Percentiles rank a stretch among this genome's conserved stretches.
Conservation (phyloP, 2,329 filamentous ascomycete genomes). For the Pseudogymnoascus sp. region DNA sequence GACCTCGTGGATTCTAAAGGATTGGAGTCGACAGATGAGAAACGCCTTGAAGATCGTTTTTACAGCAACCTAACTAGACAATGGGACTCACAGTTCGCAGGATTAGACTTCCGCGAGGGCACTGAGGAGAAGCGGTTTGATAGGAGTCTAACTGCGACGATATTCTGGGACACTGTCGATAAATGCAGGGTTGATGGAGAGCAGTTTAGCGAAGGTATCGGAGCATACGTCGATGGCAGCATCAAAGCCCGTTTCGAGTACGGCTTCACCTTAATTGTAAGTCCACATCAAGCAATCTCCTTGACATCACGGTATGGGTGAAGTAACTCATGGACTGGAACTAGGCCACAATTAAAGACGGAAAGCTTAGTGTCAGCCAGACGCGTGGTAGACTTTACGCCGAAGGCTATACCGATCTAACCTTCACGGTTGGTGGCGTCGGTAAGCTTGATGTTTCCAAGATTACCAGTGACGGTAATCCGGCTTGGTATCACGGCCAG, state of each 20-base stretch:
- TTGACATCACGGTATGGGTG: background rate
- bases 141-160: background rate
- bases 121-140: too few relatives aligned
- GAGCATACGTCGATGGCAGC: background rate
- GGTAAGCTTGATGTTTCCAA: background rate
- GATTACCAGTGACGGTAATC: background rate
- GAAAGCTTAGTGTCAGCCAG: background rate
- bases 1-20: background rate
- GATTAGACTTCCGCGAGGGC: too few relatives aligned
- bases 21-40: background rate
- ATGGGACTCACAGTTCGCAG: too few relatives aligned
- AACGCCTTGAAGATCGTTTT: background rate
- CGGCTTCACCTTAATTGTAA: background rate
- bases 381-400: background rate
- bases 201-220: background rate
- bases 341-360: background rate
- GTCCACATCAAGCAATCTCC: too few relatives aligned
- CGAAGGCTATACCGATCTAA: background rate
- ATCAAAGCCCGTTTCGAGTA: background rate
- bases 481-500: background rate
- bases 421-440: background rate
- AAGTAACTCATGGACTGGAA: background rate
- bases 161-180: background rate
- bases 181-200: background rate
- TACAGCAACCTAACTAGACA: too few relatives aligned